Base-by-base conservation (phyloP, 179 eudicot species). In the Beta corolliflora region DNA sequence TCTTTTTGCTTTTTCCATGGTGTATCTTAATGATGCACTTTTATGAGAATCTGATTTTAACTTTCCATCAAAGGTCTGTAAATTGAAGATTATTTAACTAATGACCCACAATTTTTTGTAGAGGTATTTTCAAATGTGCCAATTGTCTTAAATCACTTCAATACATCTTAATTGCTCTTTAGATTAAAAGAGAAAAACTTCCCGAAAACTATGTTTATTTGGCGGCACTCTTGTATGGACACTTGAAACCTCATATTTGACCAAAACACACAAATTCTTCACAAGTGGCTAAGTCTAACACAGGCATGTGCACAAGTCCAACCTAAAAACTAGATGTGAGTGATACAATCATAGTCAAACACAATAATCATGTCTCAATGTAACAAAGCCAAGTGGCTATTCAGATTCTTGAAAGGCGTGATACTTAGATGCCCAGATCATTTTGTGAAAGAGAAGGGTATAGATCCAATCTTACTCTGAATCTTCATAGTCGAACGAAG, bases 401-500 rank as follows among this genome's bases (percentile, higher is more conserved):
- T 59, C 64, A 59, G 64, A 18, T 59, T 7, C 25, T 18, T 67
- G 18, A 36, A 67, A 5, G 16, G 36, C 73, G 45, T 2, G n/a
- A 70, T 45, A 15, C 21, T 41, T 18, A 70, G 64, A 79, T 53
- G 58, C 16, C 9, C 41, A 59, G 18, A 55, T 67, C 52, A 66
- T 44, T 78, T 0, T 11, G 4, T 23, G 59, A 11, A 6, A 29
- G 70, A 63, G 29, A 66, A 9, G 31, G 75, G 25, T 10, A 71
- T 15, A 23, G 54, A 70, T 44, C 3, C 36, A 66, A 53, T 55
- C 92, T 94, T 89, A 95, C 98, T 95, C 97, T 64, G 96, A 80
- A 75, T 91, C 98, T 88, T 95, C 98, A 59, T 95, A 95, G 82
- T 95, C 98, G 73, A 95, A 95, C 10, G 98, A 88, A 16, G 97